Evolutionary conservation across 1,139 yeast species (phyloP).

Genomic region (Nakaseomyces nivariensis): DNA sequence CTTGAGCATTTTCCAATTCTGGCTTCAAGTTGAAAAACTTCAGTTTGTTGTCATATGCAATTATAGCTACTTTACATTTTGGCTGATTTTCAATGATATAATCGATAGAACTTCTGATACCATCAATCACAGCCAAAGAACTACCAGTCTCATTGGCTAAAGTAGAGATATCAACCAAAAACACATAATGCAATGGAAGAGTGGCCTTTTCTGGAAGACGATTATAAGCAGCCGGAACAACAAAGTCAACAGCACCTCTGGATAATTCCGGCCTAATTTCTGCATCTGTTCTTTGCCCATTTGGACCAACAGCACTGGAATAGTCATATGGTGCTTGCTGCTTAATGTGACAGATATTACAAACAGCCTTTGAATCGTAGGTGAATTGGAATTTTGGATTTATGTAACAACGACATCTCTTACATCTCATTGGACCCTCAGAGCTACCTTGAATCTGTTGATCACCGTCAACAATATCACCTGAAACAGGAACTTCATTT

Average conservation of each 20-base stretch:
- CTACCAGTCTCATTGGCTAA: constrained; percentile 54
- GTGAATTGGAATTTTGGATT: constrained; percentile 74
- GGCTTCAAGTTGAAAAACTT: constrained; percentile 67
- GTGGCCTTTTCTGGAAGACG: constrained; percentile 36
- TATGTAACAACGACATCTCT: constrained; percentile 81
- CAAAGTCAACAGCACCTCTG: constrained; percentile 75
- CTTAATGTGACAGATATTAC: constrained; percentile 82
- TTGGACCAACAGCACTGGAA: constrained; percentile 48
- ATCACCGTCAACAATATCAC: constrained; percentile 2
- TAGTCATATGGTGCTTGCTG: constrained; percentile 64
- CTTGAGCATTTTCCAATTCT: constrained; percentile 48
- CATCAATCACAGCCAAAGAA: constrained; percentile 50
- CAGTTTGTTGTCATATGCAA: constrained; percentile 65
- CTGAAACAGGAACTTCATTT: constrained; percentile 28
- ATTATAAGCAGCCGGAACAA: constrained; percentile 69
- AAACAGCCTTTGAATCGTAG: constrained; percentile 54
- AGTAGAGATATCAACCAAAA: constrained; percentile 68
- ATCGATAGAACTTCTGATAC: constrained; percentile 44
- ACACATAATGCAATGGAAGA: constrained; percentile 56
- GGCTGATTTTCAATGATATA: constrained; percentile 27
- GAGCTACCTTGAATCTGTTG: not conserved
- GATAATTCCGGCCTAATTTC: constrained; percentile 64
- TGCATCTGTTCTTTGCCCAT: constrained; percentile 54
- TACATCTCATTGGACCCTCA: constrained; percentile 74
- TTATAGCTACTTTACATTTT: constrained; percentile 51